phyloP scores from a whole-genome alignment of 2,329 filamentous ascomycete genomes.

The Colletotrichum endophyticum region DNA sequence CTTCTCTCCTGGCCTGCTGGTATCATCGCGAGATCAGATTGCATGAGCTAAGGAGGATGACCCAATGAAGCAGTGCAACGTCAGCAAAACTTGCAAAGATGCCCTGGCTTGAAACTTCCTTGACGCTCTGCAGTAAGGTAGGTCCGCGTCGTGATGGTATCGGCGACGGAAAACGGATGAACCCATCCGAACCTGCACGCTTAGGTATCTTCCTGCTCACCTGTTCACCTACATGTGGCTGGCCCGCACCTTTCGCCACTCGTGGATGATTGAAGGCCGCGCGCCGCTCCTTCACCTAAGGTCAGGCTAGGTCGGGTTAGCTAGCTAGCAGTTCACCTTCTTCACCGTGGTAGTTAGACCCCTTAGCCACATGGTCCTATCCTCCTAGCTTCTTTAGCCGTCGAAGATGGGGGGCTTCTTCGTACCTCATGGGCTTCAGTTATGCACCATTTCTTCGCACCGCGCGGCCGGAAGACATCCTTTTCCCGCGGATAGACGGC shows the following conservation, averaged over 20 bases:
- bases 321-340: neutral
- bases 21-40: neutral
- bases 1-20: neutral
- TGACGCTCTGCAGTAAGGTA: neutral
- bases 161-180: neutral
- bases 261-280: neutral
- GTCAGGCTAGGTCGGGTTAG: neutral
- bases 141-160: neutral
- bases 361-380: neutral
- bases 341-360: neutral
- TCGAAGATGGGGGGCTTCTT: neutral
- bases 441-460: neutral
- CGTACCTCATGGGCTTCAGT: neutral
- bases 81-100: neutral
- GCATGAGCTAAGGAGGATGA: neutral
- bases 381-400: neutral
- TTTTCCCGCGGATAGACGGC: neutral
- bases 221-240: neutral
- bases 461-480: neutral
- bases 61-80: conserved; percentile 1
- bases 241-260: neutral
- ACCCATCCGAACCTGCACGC: neutral
- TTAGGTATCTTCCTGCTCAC: neutral
- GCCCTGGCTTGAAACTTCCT: conserved; percentile 1
- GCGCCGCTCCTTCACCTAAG: neutral